Percentiles rank a stretch among this genome's conserved stretches.
Conservation (phyloP, 495 filamentous ascomycete species). For the Podospora comata region DNA sequence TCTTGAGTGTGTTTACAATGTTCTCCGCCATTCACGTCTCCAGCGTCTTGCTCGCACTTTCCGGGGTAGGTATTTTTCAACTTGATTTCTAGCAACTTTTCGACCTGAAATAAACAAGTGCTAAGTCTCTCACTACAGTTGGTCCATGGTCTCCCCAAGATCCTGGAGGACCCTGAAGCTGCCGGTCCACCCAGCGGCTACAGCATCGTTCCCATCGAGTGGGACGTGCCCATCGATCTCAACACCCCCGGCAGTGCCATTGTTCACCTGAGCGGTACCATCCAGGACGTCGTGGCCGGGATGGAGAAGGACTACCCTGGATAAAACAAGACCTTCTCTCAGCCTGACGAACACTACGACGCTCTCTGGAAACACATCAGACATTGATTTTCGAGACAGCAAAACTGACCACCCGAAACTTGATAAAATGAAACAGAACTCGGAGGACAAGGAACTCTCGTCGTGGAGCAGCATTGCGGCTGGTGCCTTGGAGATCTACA, state of each 20-base stretch:
- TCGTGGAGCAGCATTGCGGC: neutral
- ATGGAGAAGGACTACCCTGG: constrained; percentile 2
- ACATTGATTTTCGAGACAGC: neutral
- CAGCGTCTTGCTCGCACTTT: neutral
- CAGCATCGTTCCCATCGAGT: neutral
- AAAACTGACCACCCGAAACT: too few species aligned
- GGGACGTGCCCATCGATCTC: neutral
- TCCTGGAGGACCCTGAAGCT: neutral
- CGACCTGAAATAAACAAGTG: neutral
- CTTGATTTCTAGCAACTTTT: too few species aligned
- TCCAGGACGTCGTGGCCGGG: constrained; percentile 4
- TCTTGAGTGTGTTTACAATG: too few species aligned
- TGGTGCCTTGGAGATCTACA: neutral
- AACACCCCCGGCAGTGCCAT: neutral
- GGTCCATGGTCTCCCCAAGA: neutral
- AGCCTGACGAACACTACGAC: neutral
- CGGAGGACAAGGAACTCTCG: neutral
- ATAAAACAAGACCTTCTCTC: neutral
- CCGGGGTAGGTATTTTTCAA: neutral
- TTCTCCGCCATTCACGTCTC: too few species aligned
- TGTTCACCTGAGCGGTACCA: constrained; percentile 6
- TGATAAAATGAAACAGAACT: neutral
- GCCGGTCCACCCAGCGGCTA: neutral
- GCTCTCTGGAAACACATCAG: neutral
- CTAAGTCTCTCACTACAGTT: neutral